Conservation (phyloP, 129 eudicot genomes). For the Chrysanthemum lavandulifolium region DNA sequence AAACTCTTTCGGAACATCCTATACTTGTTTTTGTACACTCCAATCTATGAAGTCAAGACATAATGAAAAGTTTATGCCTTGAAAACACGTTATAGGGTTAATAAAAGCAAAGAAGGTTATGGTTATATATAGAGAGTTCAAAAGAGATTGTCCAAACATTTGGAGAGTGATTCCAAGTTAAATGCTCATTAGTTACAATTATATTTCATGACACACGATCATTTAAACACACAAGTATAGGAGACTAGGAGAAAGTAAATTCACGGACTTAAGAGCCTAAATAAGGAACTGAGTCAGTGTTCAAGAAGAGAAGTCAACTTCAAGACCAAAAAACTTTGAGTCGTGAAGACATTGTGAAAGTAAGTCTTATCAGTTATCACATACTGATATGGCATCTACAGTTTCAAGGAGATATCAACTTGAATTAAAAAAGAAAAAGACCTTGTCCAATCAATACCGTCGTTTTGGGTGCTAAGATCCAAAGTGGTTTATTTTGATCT, state of each 20-base stretch:
- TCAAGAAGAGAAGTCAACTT: neutral
- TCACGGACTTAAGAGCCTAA: slow-evolving; percentile 6
- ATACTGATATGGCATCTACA: neutral
- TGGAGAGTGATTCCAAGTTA: neutral
- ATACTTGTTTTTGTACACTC: too few relatives aligned
- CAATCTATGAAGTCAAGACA: too few relatives aligned
- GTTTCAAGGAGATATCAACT: neutral
- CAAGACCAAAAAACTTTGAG: slow-evolving; percentile 18
- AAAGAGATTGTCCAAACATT: too few relatives aligned
- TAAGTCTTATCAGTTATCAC: neutral
- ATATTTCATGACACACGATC: slow-evolving; percentile 5
- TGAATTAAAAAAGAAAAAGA: neutral
- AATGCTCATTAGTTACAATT: slow-evolving; percentile 4
- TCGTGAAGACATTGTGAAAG: slow-evolving; percentile 6
- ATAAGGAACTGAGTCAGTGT: slow-evolving; percentile 1
- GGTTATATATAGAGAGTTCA: too few relatives aligned
- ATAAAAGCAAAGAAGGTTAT: too few relatives aligned
- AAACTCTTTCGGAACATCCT: too few relatives aligned
- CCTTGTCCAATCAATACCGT: too few relatives aligned
- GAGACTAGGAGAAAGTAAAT: neutral
- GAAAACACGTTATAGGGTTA: too few relatives aligned
- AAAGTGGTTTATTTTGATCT: too few relatives aligned
- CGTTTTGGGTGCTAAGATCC: too few relatives aligned
- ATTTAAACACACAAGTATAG: neutral
- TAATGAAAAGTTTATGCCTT: too few relatives aligned